Conservation (phyloP, 1,284 basidiomycete genomes). For the Heliocybe sulcata region DNA sequence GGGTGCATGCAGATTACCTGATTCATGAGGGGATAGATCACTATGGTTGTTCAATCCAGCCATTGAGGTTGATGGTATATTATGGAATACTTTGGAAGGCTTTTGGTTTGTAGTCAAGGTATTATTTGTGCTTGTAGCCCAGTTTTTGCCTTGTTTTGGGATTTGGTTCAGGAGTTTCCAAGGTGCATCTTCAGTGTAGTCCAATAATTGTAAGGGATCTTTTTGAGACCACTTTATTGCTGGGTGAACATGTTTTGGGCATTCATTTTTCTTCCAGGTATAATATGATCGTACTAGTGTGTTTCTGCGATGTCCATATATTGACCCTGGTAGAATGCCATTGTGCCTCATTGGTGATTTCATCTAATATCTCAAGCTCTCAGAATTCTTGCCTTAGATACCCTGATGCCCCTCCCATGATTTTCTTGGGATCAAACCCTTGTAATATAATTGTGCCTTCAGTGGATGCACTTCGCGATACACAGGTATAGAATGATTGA, state of each 20-base stretch:
- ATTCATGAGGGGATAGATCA: background rate
- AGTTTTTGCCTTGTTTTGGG: background rate
- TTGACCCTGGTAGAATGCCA: constrained; percentile 11
- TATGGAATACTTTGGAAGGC: background rate
- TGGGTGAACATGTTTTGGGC: constrained; percentile 9
- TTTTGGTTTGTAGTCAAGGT: background rate
- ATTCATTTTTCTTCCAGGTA: constrained; percentile 9
- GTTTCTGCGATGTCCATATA: constrained; percentile 12
- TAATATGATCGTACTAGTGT: constrained; percentile 14
- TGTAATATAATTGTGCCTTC: constrained; percentile 26
- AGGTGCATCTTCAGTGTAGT: background rate
- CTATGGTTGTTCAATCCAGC: too few species aligned
- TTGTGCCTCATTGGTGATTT: constrained; percentile 21
- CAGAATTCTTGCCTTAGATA: constrained; percentile 21
- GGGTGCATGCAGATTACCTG: background rate
- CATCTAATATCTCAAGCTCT: constrained; percentile 24
- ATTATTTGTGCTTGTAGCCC: background rate
- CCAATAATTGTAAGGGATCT: background rate
- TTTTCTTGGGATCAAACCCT: constrained; percentile 16
- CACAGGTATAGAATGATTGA: constrained; percentile 26
- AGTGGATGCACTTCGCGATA: constrained; percentile 24
- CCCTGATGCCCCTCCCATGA: constrained; percentile 13
- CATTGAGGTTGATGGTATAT: background rate
- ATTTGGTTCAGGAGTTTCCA: background rate
- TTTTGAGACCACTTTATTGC: background rate